These are phyloP conservation scores for Osmanthus fragrans DNA, from an alignment of 257 asterid genomes.

Conservation along the genomic window DNA sequence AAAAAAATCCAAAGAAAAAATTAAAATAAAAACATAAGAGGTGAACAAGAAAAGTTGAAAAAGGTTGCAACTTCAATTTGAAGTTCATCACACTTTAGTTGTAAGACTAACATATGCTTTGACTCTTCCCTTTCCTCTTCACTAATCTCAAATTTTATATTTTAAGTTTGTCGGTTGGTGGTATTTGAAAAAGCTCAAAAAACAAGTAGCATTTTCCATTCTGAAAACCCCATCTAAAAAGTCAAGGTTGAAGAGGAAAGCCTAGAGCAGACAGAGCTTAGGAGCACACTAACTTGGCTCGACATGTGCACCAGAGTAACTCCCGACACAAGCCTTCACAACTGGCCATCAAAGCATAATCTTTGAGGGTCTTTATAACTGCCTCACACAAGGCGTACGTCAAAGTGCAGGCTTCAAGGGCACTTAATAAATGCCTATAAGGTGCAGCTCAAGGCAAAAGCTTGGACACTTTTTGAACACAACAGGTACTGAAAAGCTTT, in stretches of 20 bases:
- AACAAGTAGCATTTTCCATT: no score
- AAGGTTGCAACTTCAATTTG: no score
- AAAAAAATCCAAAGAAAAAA: no score
- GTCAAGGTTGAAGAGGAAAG: background rate
- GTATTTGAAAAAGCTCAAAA: background rate
- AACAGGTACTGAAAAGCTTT: background rate
- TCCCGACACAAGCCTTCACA: background rate
- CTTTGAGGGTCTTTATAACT: background rate
- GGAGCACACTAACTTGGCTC: background rate
- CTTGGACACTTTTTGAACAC: no score
- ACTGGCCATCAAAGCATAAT: background rate
- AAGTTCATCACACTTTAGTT: no score
- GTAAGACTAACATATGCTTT: background rate
- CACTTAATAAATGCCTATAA: no score
- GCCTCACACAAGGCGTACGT: no score
- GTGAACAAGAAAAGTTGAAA: no score
- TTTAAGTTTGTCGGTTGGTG: background rate
- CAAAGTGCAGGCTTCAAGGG: no score
- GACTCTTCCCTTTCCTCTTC: background rate
- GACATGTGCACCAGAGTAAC: background rate
- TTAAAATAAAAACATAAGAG: no score
- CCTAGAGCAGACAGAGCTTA: background rate
- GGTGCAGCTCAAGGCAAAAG: no score
- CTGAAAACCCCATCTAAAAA: background rate
- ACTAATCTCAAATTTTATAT: background rate